These are phyloP conservation scores for Penicillium freii DNA, from an alignment of 2,329 filamentous ascomycete genomes.

Conservation along the genomic window DNA sequence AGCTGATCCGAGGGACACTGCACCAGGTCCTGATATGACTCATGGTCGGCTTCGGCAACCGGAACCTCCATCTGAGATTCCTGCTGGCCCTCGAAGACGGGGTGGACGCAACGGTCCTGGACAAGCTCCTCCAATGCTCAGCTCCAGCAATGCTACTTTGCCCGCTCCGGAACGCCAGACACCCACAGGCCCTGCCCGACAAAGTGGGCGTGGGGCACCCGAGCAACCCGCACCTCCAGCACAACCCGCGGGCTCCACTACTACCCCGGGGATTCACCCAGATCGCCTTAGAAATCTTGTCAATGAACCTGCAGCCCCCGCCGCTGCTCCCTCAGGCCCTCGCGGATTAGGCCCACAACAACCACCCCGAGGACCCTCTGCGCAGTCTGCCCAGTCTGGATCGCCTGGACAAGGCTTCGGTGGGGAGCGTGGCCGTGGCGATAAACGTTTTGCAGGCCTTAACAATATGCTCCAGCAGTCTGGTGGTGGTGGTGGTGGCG, in stretches of 20 bases:
- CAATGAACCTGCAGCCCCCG: constrained; percentile 18
- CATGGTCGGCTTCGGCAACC: constrained; percentile 49
- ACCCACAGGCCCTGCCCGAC: constrained; percentile 45
- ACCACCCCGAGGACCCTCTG: constrained; percentile 26
- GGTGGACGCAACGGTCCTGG: constrained; percentile 29
- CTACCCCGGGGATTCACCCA: constrained; percentile 53
- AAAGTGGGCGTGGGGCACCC: constrained; percentile 35
- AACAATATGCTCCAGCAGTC: constrained; percentile 50
- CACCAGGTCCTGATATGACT: constrained; percentile 42
- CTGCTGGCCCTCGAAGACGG: constrained; percentile 53
- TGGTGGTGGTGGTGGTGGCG: constrained; percentile 27
- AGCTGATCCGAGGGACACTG: constrained; percentile 40
- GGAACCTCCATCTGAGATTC: constrained; percentile 44
- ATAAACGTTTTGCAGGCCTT: constrained; percentile 49
- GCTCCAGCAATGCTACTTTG: constrained; percentile 22
- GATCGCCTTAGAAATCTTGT: constrained; percentile 51
- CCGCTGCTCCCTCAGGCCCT: constrained; percentile 4
- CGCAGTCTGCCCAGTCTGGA: constrained; percentile 44
- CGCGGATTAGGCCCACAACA: constrained; percentile 24
- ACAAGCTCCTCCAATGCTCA: constrained; percentile 25
- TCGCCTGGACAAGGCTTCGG: constrained; percentile 30
- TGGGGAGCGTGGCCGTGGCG: constrained; percentile 43
- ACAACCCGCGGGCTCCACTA: constrained; percentile 35
- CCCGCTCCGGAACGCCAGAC: constrained; percentile 40
- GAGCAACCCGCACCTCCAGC: constrained; percentile 32